Conservation (phyloP, 257 asterid species). For the Handroanthus guayacan region DNA sequence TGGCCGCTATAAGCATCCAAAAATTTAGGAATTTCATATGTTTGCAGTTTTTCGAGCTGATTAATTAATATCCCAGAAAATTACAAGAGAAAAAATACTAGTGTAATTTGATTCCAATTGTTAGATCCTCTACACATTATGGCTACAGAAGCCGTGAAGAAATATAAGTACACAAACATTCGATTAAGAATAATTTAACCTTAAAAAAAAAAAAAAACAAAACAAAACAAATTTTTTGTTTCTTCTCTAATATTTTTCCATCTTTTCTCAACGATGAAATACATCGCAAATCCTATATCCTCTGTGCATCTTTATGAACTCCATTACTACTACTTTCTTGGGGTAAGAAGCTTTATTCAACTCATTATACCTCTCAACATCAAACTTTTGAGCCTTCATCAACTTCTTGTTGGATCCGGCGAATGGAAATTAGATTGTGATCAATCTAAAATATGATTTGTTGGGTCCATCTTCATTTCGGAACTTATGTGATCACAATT, state of each 20-base stretch:
- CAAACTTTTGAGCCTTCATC: slow-evolving; percentile 58
- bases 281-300: background rate
- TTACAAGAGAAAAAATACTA: background rate
- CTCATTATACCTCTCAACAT: slow-evolving; percentile 53
- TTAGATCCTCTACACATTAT: slow-evolving; percentile 28
- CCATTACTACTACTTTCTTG: background rate
- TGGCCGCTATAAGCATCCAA: too few relatives aligned
- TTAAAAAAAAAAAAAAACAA: too few relatives aligned
- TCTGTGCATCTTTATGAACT: background rate
- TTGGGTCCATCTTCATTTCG: too few relatives aligned
- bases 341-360: slow-evolving; percentile 46
- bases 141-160: slow-evolving; percentile 32
- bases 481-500: too few relatives aligned
- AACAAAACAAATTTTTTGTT: background rate
- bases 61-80: too few relatives aligned
- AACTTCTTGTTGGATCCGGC: too few relatives aligned
- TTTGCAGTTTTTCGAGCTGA: too few relatives aligned
- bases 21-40: too few relatives aligned
- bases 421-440: too few relatives aligned
- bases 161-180: background rate
- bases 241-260: background rate
- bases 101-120: slow-evolving; percentile 3
- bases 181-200: background rate
- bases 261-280: background rate
- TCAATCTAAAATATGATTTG: too few relatives aligned